Evolutionary conservation across 1,139 yeast genomes (phyloP).

Genomic region (Blastobotrys proliferans): DNA sequence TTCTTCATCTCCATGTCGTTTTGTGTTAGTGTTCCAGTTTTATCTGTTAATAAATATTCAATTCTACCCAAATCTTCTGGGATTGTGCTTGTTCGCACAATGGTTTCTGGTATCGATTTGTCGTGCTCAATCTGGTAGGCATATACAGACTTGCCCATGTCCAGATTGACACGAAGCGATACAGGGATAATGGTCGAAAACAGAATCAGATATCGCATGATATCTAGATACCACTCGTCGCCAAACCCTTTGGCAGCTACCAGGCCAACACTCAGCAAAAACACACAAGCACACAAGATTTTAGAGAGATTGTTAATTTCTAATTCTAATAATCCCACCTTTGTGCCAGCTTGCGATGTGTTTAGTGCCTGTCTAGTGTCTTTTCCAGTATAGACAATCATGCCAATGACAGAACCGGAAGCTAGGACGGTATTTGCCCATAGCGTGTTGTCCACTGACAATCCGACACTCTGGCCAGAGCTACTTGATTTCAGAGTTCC

Average conservation of each 20-base stretch:
- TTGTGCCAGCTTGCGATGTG: constrained; percentile 84
- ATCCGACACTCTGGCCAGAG: constrained; percentile 46
- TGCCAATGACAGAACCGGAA: constrained; percentile 85
- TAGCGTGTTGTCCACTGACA: constrained; percentile 83
- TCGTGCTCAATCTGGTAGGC: constrained; percentile 95
- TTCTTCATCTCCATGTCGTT: constrained; percentile 97
- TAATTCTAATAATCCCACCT: constrained; percentile 81
- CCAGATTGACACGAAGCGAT: constrained; percentile 87
- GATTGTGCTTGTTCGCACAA: constrained; percentile 94
- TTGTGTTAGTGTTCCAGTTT: constrained; percentile 96
- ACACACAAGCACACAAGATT: constrained; percentile 82
- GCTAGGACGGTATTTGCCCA: constrained; percentile 99
- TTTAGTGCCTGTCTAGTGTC: constrained; percentile 95
- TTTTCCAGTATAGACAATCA: constrained; percentile 82
- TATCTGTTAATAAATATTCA: constrained; percentile 87
- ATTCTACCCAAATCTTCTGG: constrained; percentile 97
- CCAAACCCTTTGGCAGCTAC: constrained; percentile 81
- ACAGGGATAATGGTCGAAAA: constrained; percentile 97
- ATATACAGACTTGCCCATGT: constrained; percentile 92
- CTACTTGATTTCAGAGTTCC: constrained; percentile 63
- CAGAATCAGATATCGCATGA: constrained; percentile 82
- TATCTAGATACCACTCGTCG: constrained; percentile 78
- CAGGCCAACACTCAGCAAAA: constrained; percentile 66
- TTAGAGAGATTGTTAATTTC: constrained; percentile 89
- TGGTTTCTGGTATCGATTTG: constrained; percentile 69